These are phyloP conservation scores for Populus ilicifolia DNA, from an alignment of 345 rosid species.

Conservation along the genomic window DNA sequence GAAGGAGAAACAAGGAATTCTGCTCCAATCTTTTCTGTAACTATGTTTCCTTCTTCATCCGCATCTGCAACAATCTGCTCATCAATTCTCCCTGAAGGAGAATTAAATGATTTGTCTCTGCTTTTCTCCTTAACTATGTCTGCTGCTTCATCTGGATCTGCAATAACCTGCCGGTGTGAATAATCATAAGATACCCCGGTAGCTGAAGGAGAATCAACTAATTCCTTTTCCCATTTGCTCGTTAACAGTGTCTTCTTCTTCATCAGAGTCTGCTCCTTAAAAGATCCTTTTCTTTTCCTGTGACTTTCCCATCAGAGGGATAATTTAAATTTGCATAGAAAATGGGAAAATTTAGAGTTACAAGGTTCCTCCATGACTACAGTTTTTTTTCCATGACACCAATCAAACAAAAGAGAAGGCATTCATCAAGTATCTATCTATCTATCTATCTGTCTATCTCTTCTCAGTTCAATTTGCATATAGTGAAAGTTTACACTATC, in stretches of 20 bases:
- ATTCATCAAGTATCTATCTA: too few relatives aligned
- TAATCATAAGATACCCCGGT: not conserved
- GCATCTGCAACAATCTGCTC: not conserved
- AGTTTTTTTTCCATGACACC: too few relatives aligned
- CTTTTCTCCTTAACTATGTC: not conserved
- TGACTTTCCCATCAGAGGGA: too few relatives aligned
- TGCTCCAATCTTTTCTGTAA: not conserved
- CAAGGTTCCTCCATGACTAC: too few relatives aligned
- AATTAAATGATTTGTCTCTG: not conserved
- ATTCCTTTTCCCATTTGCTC: constrained; percentile 23
- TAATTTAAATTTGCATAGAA: too few relatives aligned
- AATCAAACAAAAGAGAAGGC: too few relatives aligned
- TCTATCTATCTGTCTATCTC: too few relatives aligned
- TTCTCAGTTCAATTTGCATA: too few relatives aligned
- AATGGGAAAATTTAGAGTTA: too few relatives aligned
- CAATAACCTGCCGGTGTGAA: not conserved
- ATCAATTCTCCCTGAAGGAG: not conserved
- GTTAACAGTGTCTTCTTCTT: constrained; percentile 8
- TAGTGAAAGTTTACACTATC: too few relatives aligned
- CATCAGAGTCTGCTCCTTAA: too few relatives aligned
- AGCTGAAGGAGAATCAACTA: not conserved
- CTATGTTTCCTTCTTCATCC: not conserved
- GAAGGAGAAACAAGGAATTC: not conserved
- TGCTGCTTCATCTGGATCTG: not conserved
- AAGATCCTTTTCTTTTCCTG: too few relatives aligned